Evolutionary conservation across 2,329 filamentous ascomycete genomes (phyloP).

Genomic region (Beauveria varroae): DNA sequence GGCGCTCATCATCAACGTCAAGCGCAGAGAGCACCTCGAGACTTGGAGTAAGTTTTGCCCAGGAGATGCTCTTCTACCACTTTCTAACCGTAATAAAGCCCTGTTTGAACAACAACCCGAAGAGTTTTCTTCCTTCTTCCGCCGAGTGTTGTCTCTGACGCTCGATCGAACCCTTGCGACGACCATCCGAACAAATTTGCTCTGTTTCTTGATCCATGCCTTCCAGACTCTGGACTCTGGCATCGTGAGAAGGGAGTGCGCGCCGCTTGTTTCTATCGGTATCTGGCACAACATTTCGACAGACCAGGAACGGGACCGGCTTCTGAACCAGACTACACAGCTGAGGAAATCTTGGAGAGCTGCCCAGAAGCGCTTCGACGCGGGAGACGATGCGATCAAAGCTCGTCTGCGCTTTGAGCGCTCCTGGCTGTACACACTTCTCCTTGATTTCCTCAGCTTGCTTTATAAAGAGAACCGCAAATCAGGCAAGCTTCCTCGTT

Average conservation of each 20-base stretch:
- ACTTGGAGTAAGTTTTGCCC: conserved; percentile 62
- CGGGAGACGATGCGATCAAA: conserved; percentile 72
- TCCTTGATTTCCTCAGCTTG: conserved; percentile 72
- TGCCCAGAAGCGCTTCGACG: conserved; percentile 76
- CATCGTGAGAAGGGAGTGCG: conserved; percentile 91
- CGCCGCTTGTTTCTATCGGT: conserved; percentile 85
- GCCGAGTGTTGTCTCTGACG: conserved; percentile 80
- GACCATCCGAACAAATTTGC: conserved; percentile 68
- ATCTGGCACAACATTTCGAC: conserved; percentile 91
- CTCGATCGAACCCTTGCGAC: conserved; percentile 61
- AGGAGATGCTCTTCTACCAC: neutral
- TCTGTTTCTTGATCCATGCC: conserved; percentile 82
- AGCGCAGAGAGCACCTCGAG: conserved; percentile 76
- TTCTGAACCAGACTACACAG: conserved; percentile 65
- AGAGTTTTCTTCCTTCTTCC: conserved; percentile 85
- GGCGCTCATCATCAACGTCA: conserved; percentile 78
- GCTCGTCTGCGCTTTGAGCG: conserved; percentile 82
- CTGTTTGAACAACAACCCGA: conserved; percentile 69
- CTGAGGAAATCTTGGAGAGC: conserved; percentile 88
- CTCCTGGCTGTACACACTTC: conserved; percentile 82
- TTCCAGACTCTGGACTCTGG: conserved; percentile 90
- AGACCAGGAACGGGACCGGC: conserved; percentile 63
- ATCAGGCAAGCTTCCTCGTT: neutral
- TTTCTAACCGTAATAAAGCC: conserved; percentile 35
- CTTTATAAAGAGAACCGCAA: conserved; percentile 50